Conservation (phyloP, 768 basidiomycete genomes). For the Kwoniella bestiolae region DNA sequence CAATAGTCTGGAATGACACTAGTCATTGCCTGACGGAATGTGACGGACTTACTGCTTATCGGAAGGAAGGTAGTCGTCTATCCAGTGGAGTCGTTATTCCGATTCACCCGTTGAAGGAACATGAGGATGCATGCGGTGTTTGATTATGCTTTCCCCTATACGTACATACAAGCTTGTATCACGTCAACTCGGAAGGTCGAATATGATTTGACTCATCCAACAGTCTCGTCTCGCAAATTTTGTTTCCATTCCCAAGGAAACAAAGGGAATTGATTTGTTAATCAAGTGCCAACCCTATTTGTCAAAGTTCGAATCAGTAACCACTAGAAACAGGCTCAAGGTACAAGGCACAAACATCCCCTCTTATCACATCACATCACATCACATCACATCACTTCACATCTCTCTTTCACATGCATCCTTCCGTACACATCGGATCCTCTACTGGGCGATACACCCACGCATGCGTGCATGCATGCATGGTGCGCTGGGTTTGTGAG, state of each 20-base stretch:
- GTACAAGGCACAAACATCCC: constrained; percentile 1
- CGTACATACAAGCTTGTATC: no score
- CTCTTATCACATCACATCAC: background rate
- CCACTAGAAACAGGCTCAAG: constrained; percentile 9
- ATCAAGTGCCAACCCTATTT: constrained; percentile 2
- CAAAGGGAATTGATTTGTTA: no score
- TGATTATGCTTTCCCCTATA: no score
- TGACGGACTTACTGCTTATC: background rate
- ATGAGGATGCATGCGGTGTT: no score
- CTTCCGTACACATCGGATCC: background rate
- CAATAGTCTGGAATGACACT: background rate
- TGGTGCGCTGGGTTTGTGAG: background rate
- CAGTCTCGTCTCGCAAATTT: background rate
- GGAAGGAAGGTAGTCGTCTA: no score
- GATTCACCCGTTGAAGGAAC: no score
- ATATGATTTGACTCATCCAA: background rate
- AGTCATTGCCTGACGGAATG: background rate
- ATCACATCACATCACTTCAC: background rate
- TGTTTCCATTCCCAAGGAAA: background rate
- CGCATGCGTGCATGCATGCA: background rate
- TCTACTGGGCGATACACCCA: background rate
- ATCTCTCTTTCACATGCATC: background rate
- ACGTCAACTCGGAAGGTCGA: no score
- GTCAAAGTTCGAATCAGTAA: constrained; percentile 10
- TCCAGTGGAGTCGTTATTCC: no score